phyloP scores from a whole-genome alignment of 2,329 filamentous ascomycete genomes.

The Xylaria sp. region DNA sequence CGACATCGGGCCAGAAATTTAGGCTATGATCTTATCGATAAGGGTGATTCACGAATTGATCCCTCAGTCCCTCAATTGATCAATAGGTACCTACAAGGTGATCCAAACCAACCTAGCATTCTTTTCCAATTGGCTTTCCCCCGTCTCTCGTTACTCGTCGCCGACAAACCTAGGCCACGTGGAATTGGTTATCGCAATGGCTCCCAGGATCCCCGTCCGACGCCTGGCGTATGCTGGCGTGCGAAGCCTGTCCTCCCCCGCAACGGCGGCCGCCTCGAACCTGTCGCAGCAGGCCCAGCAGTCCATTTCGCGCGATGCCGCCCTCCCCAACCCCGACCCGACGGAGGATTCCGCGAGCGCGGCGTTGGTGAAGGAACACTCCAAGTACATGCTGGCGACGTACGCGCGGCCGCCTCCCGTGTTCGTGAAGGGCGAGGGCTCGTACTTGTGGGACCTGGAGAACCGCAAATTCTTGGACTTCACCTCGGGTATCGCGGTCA shows the following conservation, averaged over 20 bases:
- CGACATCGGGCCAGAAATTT: not conserved
- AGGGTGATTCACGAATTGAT: not conserved
- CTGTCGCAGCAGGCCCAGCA: slow-evolving; percentile 29
- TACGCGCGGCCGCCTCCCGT: slow-evolving; percentile 89
- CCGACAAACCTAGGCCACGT: not conserved
- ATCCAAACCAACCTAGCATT: too few relatives aligned
- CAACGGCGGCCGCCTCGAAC: slow-evolving; percentile 29
- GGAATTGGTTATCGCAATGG: slow-evolving; percentile 22
- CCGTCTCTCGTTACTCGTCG: not conserved
- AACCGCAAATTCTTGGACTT: slow-evolving; percentile 90
- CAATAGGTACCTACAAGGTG: not conserved
- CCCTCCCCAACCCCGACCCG: slow-evolving; percentile 38
- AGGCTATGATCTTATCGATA: not conserved
- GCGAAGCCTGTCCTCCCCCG: slow-evolving; percentile 31
- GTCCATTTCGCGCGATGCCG: slow-evolving; percentile 32
- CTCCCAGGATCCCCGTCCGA: slow-evolving; percentile 31
- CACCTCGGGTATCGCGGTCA: slow-evolving; percentile 94
- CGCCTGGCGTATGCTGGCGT: slow-evolving; percentile 22
- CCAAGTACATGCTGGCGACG: slow-evolving; percentile 92
- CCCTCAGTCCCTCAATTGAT: not conserved
- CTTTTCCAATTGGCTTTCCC: not conserved
- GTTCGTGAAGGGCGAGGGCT: slow-evolving; percentile 85
- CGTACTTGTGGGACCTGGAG: slow-evolving; percentile 88
- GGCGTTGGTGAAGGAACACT: slow-evolving; percentile 72
- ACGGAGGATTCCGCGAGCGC: slow-evolving; percentile 54